Conservation (phyloP, 2,329 filamentous ascomycete genomes). For the Torrubiella hemipterigena region DNA sequence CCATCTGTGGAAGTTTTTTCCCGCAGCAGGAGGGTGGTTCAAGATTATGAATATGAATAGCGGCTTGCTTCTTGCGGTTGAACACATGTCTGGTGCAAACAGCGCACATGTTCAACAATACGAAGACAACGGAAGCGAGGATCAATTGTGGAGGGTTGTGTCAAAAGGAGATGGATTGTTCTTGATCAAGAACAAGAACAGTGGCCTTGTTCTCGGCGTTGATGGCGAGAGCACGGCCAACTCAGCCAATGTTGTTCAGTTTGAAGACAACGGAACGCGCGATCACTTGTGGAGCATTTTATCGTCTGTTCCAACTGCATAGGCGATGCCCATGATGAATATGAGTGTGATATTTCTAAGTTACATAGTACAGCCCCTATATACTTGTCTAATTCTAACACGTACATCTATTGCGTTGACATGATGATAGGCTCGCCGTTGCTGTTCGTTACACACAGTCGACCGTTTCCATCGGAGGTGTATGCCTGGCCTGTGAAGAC, state of each 20-base stretch:
- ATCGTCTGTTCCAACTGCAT: slow-evolving; percentile 1
- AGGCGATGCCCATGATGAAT: too few species aligned
- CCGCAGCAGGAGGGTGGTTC: slow-evolving; percentile 7
- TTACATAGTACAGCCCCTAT: too few species aligned
- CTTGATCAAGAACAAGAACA: slow-evolving; percentile 8
- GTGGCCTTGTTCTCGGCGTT: slow-evolving; percentile 7
- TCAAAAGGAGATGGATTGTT: slow-evolving; percentile 5
- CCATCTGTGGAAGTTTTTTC: slow-evolving; percentile 7
- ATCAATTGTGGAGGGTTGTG: slow-evolving; percentile 8
- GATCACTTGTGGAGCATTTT: slow-evolving; percentile 8
- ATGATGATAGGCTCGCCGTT: slow-evolving; percentile 32
- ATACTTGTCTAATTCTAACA: too few species aligned
- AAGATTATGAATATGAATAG: slow-evolving; percentile 8
- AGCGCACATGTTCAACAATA: slow-evolving; percentile 6
- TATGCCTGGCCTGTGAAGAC: slow-evolving; percentile 21
- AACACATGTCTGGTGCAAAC: slow-evolving; percentile 4
- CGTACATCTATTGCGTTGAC: too few species aligned
- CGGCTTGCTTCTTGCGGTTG: slow-evolving; percentile 5
- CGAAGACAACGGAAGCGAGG: slow-evolving; percentile 2
- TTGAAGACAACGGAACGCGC: slow-evolving; percentile 8
- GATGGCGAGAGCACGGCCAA: slow-evolving; percentile 6
- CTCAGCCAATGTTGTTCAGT: slow-evolving; percentile 8
- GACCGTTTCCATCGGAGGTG: slow-evolving; percentile 24
- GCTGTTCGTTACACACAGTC: slow-evolving; percentile 25
- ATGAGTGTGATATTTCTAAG: too few species aligned